These are phyloP conservation scores for Guyanaporus albipodus DNA, from an alignment of 768 basidiomycete species.

Conservation along the genomic window DNA sequence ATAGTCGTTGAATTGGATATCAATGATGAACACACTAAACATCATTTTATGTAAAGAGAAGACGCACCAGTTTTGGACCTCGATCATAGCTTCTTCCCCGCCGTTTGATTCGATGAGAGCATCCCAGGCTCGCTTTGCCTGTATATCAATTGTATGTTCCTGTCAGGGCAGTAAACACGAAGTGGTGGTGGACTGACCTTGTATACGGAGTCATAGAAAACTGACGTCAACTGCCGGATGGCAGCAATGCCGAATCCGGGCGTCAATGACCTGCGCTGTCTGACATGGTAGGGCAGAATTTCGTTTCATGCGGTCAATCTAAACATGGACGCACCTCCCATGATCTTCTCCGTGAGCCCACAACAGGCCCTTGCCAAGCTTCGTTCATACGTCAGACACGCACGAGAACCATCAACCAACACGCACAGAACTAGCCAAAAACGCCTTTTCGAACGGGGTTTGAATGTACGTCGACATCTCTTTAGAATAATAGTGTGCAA, in stretches of 20 bases:
- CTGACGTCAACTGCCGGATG: neutral
- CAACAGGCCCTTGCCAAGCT: constrained; percentile 30
- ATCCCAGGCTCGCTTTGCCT: constrained; percentile 32
- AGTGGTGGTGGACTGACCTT: neutral
- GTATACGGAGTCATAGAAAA: constrained; percentile 9
- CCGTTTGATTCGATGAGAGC: constrained; percentile 15
- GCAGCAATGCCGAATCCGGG: neutral
- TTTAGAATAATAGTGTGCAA: constrained; percentile 3
- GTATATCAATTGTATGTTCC: neutral
- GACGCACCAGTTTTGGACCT: too few species aligned
- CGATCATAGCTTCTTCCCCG: too few species aligned
- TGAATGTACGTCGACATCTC: constrained; percentile 36
- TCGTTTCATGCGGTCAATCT: too few species aligned
- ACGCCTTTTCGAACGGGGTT: constrained; percentile 30
- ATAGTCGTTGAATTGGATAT: too few species aligned
- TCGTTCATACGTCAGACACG: neutral
- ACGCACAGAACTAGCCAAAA: constrained; percentile 28
- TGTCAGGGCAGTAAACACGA: neutral
- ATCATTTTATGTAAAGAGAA: too few species aligned
- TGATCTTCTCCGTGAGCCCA: neutral
- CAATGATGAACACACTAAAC: too few species aligned
- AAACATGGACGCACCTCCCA: neutral
- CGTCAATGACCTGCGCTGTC: neutral
- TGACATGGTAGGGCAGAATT: neutral
- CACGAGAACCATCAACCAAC: neutral